Evolutionary conservation across 2,329 filamentous ascomycete species (phyloP), one percentile per base, ranked within the genome.

Genomic region (Monilinia fructigena): DNA sequence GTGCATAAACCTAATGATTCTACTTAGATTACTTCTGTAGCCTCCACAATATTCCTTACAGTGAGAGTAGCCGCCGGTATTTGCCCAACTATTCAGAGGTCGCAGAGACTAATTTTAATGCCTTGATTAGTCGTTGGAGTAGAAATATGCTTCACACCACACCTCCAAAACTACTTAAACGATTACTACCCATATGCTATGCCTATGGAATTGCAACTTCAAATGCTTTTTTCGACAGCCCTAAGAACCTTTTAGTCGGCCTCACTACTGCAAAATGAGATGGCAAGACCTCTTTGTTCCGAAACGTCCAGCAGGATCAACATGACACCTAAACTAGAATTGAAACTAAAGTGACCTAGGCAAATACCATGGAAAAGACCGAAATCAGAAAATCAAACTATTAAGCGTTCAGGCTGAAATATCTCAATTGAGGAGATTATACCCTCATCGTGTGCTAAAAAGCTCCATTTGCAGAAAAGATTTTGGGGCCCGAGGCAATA

Each of bases 261-360:
- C 69, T 97, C 92, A 77, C 83, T 93, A 85, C 92, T 97, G 73
- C 99, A 92, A 77, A 99, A 99, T 14, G 93, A 97, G 81, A 99
- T 97, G 73, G 92, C 93, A 54, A 98, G 86, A 86, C 95, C 95
- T 35, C 86, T 99, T 99, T 80, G 95, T 99, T 84, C 95, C 95
- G 82, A 99, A 99, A 85, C 96, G 93, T 78, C 95, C 95, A 66
- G 96, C 96, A 91, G 96, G 95, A 83, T 96, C 95, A 73, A 99
- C 95, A 42, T 2, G 4, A 42, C 12, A 18, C 2, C 40, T 1
- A 16, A 42, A 42, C 3, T 0, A 23, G 12, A 38, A 26, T 26
- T 6, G 0, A 20, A 61, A 26, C 7, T 0, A 40, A 18, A 1
- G 4, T 31, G 6, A 10, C 14, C 3, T 11, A 20, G 7, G 0